Base-by-base conservation (phyloP, 306 rosid species). In the Fragaria iinumae region DNA sequence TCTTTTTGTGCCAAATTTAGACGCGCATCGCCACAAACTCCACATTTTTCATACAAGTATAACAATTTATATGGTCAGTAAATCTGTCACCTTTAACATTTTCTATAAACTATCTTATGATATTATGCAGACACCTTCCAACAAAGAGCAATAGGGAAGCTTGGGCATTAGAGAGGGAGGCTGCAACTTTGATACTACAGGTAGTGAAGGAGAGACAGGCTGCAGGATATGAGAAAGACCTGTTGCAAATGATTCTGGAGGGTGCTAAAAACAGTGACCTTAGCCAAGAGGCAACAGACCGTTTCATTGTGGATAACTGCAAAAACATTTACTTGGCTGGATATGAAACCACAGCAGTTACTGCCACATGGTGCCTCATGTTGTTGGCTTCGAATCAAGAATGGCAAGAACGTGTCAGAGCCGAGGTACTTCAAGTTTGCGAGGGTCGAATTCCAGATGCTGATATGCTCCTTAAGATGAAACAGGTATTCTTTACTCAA, bases 331-430 rank as follows among this genome's bases (percentile, higher is more conserved):
- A 84, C 77, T 80, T 84, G 71, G 87, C 87, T 21, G 84, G 87
- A 3, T 77, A 56, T 73, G 87, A 83, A 75, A 83, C 84, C 74
- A 84, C 87, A 12, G 89, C 87, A n/a, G 79, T 85, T 80, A 14
- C 83, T 38, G 80, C 86, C 7, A 59, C 79, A 20, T 87, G 87
- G 89, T 78, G 86, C 75, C 80, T 87, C 67, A 79, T 87, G 84
- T 62, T 87, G 59, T 62, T 85, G 69, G 91, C 91, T 43, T 76
- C 78, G 36, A 83, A 85, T 63, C 86, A 67, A 77, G 80, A 73
- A 45, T 87, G 89, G 89, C 91, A 83, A 29, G 74, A 76, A 50
- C 81, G 87, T 32, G 87, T 79, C 47, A 81, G 89, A 71, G 73
- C 11, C 2, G 63, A 56, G 63, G 63, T 56, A 21, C 63, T 56